phyloP scores from a whole-genome alignment of 768 basidiomycete genomes.

The Lactifluus hygrophoroides region DNA sequence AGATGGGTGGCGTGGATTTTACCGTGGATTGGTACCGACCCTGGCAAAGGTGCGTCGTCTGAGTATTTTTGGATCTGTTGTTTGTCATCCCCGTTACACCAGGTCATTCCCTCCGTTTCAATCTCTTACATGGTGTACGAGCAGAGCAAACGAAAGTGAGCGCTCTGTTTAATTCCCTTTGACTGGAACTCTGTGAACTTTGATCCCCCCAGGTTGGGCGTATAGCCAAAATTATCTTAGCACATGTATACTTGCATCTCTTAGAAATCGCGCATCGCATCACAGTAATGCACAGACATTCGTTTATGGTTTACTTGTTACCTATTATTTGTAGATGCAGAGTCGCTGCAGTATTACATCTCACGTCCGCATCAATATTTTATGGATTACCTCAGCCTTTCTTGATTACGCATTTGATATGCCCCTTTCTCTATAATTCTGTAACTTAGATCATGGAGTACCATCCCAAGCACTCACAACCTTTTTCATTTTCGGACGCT shows the following conservation, averaged over 20 bases:
- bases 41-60: constrained; percentile 67
- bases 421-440: not conserved
- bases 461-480: constrained; percentile 58
- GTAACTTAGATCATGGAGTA: constrained; percentile 56
- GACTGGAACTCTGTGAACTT: not conserved
- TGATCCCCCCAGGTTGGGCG: constrained; percentile 4
- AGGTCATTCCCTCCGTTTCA: constrained; percentile 94
- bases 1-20: constrained; percentile 93
- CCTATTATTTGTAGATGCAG: not conserved
- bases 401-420: not conserved
- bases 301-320: not conserved
- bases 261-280: not conserved
- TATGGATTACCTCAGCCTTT: not conserved
- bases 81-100: constrained; percentile 4
- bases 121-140: constrained; percentile 96
- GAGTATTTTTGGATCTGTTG: not conserved
- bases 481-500: constrained; percentile 64
- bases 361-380: not conserved
- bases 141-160: constrained; percentile 70
- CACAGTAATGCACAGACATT: not conserved
- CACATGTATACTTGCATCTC: constrained; percentile 1
- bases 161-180: constrained; percentile 6
- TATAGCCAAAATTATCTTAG: constrained; percentile 12
- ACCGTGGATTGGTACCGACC: constrained; percentile 85
- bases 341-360: not conserved